Percentiles rank a stretch among this genome's conserved stretches.
phyloP scores from a whole-genome alignment of 371 early-diverging fungal species.

The Homolaphlyctis polyrhiza region DNA sequence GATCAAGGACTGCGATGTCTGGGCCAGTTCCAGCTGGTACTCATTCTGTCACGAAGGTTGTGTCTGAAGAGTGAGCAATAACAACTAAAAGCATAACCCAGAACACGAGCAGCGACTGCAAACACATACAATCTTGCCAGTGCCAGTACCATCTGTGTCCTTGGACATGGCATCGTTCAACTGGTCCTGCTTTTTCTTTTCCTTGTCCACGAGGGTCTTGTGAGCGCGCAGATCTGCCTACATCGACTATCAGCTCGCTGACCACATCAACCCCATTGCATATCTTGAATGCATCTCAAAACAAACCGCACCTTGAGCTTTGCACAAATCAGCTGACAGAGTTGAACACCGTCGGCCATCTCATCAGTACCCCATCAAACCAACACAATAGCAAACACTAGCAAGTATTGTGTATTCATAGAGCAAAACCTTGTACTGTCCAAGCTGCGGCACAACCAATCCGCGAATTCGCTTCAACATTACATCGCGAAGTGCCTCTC shows the following conservation, averaged over 20 bases:
- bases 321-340: neutral
- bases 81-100: too few relatives aligned
- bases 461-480: neutral
- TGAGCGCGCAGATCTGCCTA: constrained; percentile 14
- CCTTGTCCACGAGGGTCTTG: constrained; percentile 20
- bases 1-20: constrained; percentile 9
- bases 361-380: too few relatives aligned
- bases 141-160: constrained; percentile 11
- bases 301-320: constrained; percentile 3
- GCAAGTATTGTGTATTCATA: too few relatives aligned
- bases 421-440: too few relatives aligned
- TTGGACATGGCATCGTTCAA: constrained; percentile 23
- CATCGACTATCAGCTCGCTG: too few relatives aligned
- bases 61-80: neutral
- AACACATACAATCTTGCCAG: constrained; percentile 1
- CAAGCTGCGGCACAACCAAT: too few relatives aligned
- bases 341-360: neutral
- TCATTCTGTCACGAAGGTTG: constrained; percentile 10
- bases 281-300: too few relatives aligned
- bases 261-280: too few relatives aligned
- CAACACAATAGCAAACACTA: too few relatives aligned
- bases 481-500: constrained; percentile 5
- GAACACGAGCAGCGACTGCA: neutral
- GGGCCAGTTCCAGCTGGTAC: constrained; percentile 21
- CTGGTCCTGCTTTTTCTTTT: constrained; percentile 20